Base-by-base conservation (phyloP, 2,329 filamentous ascomycete species). In the Helminthosporium solani region DNA sequence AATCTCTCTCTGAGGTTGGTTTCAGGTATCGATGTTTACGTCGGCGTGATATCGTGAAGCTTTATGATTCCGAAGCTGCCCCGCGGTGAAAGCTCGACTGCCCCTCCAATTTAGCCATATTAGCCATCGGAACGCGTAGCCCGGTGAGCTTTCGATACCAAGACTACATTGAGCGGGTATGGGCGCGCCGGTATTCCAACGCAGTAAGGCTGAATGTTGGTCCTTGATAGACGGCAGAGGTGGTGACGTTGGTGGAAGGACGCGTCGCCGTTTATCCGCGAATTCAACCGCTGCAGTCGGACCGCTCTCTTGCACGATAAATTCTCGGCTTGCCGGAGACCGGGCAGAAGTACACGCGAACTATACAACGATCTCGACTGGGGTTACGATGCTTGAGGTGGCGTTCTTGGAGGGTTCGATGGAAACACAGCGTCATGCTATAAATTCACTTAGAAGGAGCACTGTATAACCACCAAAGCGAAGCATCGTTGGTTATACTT, bases 91-190 rank as follows among this genome's bases (percentile, higher is more conserved):
- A 49, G 52, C 53, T 50, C 46, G 51, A 42, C 42, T 48, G 31
- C 47, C 46, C 53, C 46, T 31, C 33, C 46, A 53, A 53, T 58
- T 60, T 58, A 58, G 40, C 57, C 56, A 54, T 58, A 50, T 68
- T 70, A 68, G 50, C 66, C 66, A 61, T 53, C 64, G 64, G 64
- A 46, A 60, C 57, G 55, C 34, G 47, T 52, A 49, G 45, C 47
- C 60, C 60, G 52, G 18, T 7, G 33, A 18, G 27, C 16, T 19
- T 15, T 34, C 3, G 30, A 38, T 27, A 25, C 35, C 25, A 23
- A 44, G 12, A 9, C 34, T 9, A 20, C 40, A 20, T 48, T 46
- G 47, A 27, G 42, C 30, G 42, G 46, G 31, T 28, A 44, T 36
- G 37, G 11, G 35, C 44, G 34, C 18, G 21, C 36, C n/a, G 14